Evolutionary conservation across 2,329 filamentous ascomycete species (phyloP).

Genomic region (Fusarium solani-melongenae): DNA sequence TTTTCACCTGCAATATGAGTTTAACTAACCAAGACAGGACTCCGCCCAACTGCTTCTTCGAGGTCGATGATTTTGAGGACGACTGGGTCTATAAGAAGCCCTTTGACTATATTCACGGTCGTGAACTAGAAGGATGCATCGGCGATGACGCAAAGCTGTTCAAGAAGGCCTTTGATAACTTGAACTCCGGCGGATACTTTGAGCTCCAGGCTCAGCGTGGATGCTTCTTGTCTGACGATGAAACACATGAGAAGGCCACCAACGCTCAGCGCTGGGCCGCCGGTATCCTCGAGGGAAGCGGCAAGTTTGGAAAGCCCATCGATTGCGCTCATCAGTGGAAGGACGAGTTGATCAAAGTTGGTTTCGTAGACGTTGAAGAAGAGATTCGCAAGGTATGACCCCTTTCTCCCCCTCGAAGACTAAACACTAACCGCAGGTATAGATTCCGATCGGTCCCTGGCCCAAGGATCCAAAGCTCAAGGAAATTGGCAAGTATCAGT

Average conservation of each 20-base stretch:
- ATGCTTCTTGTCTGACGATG: conserved; percentile 8
- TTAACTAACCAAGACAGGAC: not conserved
- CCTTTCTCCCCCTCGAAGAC: no score
- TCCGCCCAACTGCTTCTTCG: conserved; percentile 23
- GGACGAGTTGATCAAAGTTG: not conserved
- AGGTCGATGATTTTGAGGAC: conserved; percentile 25
- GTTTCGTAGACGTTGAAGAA: not conserved
- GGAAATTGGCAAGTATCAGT: conserved; percentile 21
- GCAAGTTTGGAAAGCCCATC: conserved; percentile 20
- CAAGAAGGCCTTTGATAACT: not conserved
- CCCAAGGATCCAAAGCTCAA: conserved; percentile 19
- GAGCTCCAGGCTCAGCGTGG: conserved; percentile 15
- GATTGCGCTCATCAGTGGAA: conserved; percentile 15
- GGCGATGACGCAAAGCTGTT: not conserved
- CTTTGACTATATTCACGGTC: conserved; percentile 22
- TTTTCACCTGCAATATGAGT: accelerated
- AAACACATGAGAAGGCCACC: conserved; percentile 3
- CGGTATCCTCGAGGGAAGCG: conserved; percentile 1
- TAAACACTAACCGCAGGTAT: not conserved
- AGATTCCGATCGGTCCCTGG: conserved; percentile 24
- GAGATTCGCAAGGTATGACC: not conserved
- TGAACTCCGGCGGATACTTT: conserved; percentile 1
- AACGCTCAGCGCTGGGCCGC: conserved; percentile 11
- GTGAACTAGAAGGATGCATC: conserved; percentile 22
- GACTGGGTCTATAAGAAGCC: conserved; percentile 14